These are phyloP conservation scores for Linnemannia zychae DNA, from an alignment of 192 early-diverging fungal species.

Conservation along the genomic window DNA sequence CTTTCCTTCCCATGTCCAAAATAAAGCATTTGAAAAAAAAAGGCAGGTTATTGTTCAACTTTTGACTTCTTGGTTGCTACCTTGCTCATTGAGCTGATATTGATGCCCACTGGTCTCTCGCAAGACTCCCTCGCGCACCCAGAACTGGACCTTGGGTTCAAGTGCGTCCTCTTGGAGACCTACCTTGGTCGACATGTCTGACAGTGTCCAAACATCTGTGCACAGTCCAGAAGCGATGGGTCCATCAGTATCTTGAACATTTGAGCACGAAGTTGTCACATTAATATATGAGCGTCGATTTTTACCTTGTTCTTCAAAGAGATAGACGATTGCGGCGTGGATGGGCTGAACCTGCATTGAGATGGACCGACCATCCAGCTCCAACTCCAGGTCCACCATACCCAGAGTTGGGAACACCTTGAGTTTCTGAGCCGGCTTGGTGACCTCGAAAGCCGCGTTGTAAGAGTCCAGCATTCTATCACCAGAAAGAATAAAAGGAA, in stretches of 20 bases:
- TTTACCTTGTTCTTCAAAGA: constrained; percentile 56
- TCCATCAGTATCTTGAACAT: no score
- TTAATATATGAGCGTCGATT: no score
- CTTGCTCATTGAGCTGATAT: constrained; percentile 27
- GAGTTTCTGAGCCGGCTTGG: constrained; percentile 73
- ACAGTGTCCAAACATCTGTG: constrained; percentile 30
- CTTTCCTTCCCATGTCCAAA: background rate
- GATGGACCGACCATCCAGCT: constrained; percentile 65
- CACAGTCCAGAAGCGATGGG: background rate
- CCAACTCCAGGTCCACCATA: constrained; percentile 66
- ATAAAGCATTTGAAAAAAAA: background rate
- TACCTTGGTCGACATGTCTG: constrained; percentile 14
- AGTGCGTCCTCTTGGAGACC: constrained; percentile 18
- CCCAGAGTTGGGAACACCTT: constrained; percentile 67
- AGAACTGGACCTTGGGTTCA: constrained; percentile 30
- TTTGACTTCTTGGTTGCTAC: no score
- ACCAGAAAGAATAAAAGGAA: background rate
- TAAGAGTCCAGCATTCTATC: constrained; percentile 59
- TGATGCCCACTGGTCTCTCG: constrained; percentile 23
- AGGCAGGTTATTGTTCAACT: background rate
- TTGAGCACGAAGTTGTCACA: no score
- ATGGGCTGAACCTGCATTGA: constrained; percentile 64
- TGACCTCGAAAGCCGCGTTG: constrained; percentile 57
- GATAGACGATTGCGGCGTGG: constrained; percentile 66
- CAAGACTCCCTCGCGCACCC: constrained; percentile 35